phyloP scores from a whole-genome alignment of 2,329 filamentous ascomycete genomes.

The Phyllosticta citriasiana region DNA sequence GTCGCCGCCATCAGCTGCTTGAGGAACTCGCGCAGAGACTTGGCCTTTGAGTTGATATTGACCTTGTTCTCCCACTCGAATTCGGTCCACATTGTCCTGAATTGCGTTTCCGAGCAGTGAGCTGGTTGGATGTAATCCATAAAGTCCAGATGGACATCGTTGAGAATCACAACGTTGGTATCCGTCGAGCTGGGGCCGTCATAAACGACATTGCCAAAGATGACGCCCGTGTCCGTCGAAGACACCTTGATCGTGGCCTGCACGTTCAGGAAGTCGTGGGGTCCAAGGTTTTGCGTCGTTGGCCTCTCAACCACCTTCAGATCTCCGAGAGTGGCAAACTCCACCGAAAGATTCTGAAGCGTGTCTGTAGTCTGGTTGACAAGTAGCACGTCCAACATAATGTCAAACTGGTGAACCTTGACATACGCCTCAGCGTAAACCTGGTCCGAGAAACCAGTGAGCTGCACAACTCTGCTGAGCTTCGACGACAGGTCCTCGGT shows the following conservation, averaged over 20 bases:
- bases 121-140: slow-evolving; percentile 99
- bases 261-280: slow-evolving; percentile 95
- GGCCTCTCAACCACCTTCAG: slow-evolving; percentile 96
- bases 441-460: slow-evolving; percentile 95
- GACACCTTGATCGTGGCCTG: slow-evolving; percentile 98
- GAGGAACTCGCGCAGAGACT: slow-evolving; percentile 82
- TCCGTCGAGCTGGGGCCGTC: slow-evolving; percentile 87
- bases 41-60: slow-evolving; percentile 97
- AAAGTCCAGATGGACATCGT: slow-evolving; percentile 96
- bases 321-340: slow-evolving; percentile 96
- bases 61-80: slow-evolving; percentile 99
- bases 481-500: slow-evolving; percentile 87
- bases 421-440: slow-evolving; percentile 99
- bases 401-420: slow-evolving; percentile 97
- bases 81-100: slow-evolving; percentile 99
- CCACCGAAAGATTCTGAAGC: slow-evolving; percentile 90
- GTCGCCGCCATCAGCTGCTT: slow-evolving; percentile 93
- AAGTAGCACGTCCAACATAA: slow-evolving; percentile 87
- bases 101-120: slow-evolving; percentile 92
- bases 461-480: slow-evolving; percentile 88
- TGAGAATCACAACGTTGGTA: slow-evolving; percentile 93
- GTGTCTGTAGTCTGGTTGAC: slow-evolving; percentile 98
- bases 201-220: slow-evolving; percentile 97
- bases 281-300: slow-evolving; percentile 88
- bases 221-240: slow-evolving; percentile 93